Base-by-base conservation (phyloP, 176 grass and related monocot genomes). In the Oryza meridionalis region DNA sequence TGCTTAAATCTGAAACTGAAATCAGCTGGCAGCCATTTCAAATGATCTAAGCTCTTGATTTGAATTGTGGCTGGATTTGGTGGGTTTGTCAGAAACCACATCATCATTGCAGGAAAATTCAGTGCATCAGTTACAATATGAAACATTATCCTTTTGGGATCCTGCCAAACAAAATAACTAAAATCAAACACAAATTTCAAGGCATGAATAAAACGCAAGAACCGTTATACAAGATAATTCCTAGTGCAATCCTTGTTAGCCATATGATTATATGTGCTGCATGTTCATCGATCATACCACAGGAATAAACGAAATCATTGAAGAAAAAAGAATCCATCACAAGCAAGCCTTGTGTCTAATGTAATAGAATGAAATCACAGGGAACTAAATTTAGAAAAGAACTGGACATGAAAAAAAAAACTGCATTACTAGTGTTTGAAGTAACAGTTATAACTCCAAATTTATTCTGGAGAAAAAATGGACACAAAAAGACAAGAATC, bases 61-160 rank as follows among this genome's bases (percentile, higher is more conserved):
- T 69, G 76, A 78, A 98, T 90, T 65, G 72, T 72, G 35, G 92
- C 88, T 55, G 89, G 82, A 75, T 65, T 68, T 72, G 88, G 88
- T 79, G 90, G 89, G 50, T 95, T 93, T 61, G 88, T 72, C 29
- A 93, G 72, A 93, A 98, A 95, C 95, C 95, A 98, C 89, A 91
- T 92, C 72, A 10, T 75, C 90, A 98, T 93, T 79, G 95, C 93
- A 81, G 95, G 95, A 82, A 90, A 95, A 82, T 90, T 95, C 51
- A 93, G 79, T 9, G 92, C 80, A 86, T 98, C 93, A 14, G 93
- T 93, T 64, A 98, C 79, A 78, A 98, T 73, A 84, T 98, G 93
- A 75, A 98, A 98, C 65, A 92, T 72, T 73, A 98, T 88, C 87
- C 84, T 93, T 73, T 88, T 76, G 42, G 91, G 87, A 82, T 95